These are phyloP conservation scores for Leucocoprinus birnbaumii DNA, from an alignment of 768 basidiomycete genomes.

Conservation along the genomic window DNA sequence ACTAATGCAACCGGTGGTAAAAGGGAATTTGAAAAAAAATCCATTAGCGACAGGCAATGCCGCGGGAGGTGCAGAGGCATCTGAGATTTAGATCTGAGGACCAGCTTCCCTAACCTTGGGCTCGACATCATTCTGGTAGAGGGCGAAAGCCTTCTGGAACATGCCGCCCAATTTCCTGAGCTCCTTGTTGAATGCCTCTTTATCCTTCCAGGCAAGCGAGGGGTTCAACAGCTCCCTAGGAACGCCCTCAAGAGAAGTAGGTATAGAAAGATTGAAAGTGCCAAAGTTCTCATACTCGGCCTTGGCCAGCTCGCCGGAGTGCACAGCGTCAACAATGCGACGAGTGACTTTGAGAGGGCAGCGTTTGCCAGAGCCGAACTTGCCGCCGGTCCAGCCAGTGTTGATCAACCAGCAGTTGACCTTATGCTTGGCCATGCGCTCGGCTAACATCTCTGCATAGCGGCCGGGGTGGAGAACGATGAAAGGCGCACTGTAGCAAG, in stretches of 20 bases:
- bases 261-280: constrained; percentile 83
- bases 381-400: constrained; percentile 96
- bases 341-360: constrained; percentile 97
- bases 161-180: constrained; percentile 85
- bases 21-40: background rate
- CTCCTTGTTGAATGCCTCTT: constrained; percentile 88
- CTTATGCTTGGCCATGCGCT: constrained; percentile 85
- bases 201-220: constrained; percentile 80
- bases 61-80: background rate
- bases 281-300: constrained; percentile 85
- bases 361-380: constrained; percentile 88
- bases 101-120: constrained; percentile 82
- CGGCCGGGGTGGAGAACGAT: constrained; percentile 95
- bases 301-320: constrained; percentile 86
- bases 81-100: constrained; percentile 42
- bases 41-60: background rate
- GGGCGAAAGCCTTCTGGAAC: constrained; percentile 92
- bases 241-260: constrained; percentile 79
- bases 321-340: constrained; percentile 95
- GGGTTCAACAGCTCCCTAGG: constrained; percentile 92
- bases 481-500: constrained; percentile 99
- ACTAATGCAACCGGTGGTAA: background rate
- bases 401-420: constrained; percentile 99
- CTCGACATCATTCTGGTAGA: constrained; percentile 87
- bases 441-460: constrained; percentile 96